Base-by-base conservation (phyloP, 352 stramenopile genomes). In the Pythium biforme region DNA sequence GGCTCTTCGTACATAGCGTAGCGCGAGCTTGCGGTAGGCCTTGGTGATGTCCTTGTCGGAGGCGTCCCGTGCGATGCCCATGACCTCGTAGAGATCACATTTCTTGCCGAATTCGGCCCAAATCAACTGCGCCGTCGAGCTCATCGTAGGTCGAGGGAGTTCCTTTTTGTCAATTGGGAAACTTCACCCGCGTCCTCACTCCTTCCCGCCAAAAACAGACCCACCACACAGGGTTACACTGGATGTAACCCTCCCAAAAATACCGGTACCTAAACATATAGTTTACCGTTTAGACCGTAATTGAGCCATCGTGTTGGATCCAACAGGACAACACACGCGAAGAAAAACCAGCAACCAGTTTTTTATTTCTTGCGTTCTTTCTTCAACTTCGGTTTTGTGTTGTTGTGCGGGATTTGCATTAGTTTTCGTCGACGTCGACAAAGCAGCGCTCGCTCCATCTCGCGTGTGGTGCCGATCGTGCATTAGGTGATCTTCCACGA, bases 81-180 rank as follows among this genome's bases (percentile, higher is more conserved):
- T 59, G 40, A 95, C 80, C 26, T 78, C 77, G 71, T 97, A 97
- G 22, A 97, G 66, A 51, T 91, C 73, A 54, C 75, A 87, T 56
- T 77, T 72, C 12, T 79, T 59, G 57, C 83, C 83, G 56, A 92
- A 90, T 46, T 77, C 74, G 33, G 62, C 62, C 61, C 74, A 66
- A 62, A 92, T 89, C 39, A 79, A 51, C 55, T 77, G 64, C 27
- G 73, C 70, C 51, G 76, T 78, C 23, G 56, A 59, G 48, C 59
- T 75, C 51, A 68, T 76, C n/a, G 17, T 55, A 3, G 40, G 40
- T 47, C 8, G 19, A 11, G 17, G n/a, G 40, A 2, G 40, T 23
- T 6, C 3, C 39, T 45, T 1, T 2, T 37, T 39, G 12, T 19
- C 29, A 26, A 31, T 17, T 19, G 37, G 14, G 37, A 43, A 43